A percentile compares a stretch with the other conserved stretches of the same genome.
phyloP scores from a whole-genome alignment of 2,329 filamentous ascomycete genomes.

The Fusarium sp. region DNA sequence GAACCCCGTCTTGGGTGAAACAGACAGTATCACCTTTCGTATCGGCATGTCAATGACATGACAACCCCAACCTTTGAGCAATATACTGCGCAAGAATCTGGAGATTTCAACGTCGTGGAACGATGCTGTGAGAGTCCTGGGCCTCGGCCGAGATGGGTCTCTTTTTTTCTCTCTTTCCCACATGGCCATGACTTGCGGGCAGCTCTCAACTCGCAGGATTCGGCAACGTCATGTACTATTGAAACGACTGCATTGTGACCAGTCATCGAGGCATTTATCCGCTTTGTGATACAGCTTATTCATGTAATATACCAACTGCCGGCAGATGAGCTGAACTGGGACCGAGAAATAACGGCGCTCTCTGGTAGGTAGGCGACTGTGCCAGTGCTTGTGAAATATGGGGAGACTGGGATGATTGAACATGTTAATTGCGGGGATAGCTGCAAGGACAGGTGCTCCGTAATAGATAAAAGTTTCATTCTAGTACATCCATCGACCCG shows the following conservation, averaged over 20 bases:
- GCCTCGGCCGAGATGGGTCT: slow-evolving; percentile 5
- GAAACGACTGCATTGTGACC: slow-evolving; percentile 15
- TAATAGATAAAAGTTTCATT: background rate
- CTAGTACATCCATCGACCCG: background rate
- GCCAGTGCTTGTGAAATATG: background rate
- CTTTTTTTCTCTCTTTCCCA: background rate
- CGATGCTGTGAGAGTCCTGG: slow-evolving; percentile 19
- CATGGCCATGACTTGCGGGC: slow-evolving; percentile 1
- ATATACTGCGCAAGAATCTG: background rate
- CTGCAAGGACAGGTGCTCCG: background rate
- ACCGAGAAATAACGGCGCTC: background rate
- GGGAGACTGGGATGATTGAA: background rate
- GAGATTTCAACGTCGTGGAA: slow-evolving; percentile 17
- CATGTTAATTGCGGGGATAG: background rate
- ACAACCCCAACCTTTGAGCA: background rate
- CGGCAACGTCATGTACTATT: slow-evolving; percentile 8
- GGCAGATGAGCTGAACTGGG: background rate
- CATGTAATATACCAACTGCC: background rate
- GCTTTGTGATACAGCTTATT: background rate
- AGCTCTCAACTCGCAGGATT: slow-evolving; percentile 13
- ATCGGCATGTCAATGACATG: slow-evolving; percentile 5
- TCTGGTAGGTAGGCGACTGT: background rate
- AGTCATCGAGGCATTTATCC: slow-evolving; percentile 3
- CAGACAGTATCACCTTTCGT: background rate
- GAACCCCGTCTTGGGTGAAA: background rate